Evolutionary conservation across 352 stramenopile genomes (phyloP), one percentile per base, ranked within the genome.

Genomic region (Globisporangium cystogenes): DNA sequence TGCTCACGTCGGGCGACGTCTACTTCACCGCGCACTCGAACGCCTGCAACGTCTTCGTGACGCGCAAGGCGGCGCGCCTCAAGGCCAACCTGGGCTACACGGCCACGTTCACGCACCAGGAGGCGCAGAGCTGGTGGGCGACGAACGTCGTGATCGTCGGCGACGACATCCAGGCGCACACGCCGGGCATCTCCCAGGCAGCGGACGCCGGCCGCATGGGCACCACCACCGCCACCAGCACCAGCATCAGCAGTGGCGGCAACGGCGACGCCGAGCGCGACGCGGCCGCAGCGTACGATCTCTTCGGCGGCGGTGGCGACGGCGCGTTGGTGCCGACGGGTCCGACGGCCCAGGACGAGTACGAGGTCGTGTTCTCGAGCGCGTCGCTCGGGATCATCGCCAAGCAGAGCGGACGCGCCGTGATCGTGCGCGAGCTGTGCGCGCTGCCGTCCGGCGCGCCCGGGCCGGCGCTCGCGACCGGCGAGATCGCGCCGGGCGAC

Each of bases 1-100:
- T 91, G 26, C 60, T 94, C 31, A 93, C 84, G 29, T 89, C 80
- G 15, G 82, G 84, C 10, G 82, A 94, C 27, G 78, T 94, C 14
- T 90, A 90, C 56, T 89, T 94, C 36, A 87, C 74, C 1, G 68
- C 93, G 16, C 76, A 87, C 49, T 93, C 77, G 21, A 94, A 93
- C 50, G 84, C 82, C 5, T 94, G 83, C 63, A 88, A 82, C 43
- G 66, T 92, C 48, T 90, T 82, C 41, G 68, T 82, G n/a, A 90
- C 82, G 16, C 78, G 84, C 26, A 89, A 90, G 62, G 89, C 70
- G 8, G 82, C 80, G 42, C 77, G 82, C 0, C 59, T 94, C 7
- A 78, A 79, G 49, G 67, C 80, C 2, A 90, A 93, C 48, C 60
- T 74, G n/a, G 84, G 84, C 0, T 94, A 90, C 59, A 88, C 82